phyloP scores from a whole-genome alignment of 345 rosid species.

The Camelina sativa region DNA sequence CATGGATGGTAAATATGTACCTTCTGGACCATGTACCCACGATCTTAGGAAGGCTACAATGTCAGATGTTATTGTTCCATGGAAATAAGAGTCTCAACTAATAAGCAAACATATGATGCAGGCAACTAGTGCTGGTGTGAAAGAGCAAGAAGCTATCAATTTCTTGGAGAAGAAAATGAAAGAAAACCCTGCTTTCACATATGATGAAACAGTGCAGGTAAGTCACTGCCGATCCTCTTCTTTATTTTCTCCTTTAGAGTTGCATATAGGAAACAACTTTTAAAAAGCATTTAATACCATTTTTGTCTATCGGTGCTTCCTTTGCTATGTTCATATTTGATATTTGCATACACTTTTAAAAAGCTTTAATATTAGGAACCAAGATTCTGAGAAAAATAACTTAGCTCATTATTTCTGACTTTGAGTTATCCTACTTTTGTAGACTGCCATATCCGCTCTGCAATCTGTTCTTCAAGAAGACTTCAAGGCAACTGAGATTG shows the following conservation, averaged over 20 bases:
- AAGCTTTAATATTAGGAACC: neutral
- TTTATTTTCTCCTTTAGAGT: neutral
- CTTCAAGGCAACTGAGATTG: slow-evolving; percentile 93
- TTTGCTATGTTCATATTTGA: neutral
- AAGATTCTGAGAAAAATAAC: neutral
- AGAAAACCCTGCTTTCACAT: slow-evolving; percentile 83
- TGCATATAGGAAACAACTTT: neutral
- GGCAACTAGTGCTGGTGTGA: slow-evolving; percentile 99
- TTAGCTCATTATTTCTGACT: neutral
- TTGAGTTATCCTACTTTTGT: slow-evolving; percentile 10
- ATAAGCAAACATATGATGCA: slow-evolving; percentile 42
- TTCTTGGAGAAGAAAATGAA: slow-evolving; percentile 99
- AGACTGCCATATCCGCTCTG: slow-evolving; percentile 84
- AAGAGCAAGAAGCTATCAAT: slow-evolving; percentile 98
- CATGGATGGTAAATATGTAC: neutral
- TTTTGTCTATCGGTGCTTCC: neutral
- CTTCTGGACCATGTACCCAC: neutral
- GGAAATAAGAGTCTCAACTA: slow-evolving; percentile 12
- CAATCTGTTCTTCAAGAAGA: slow-evolving; percentile 93
- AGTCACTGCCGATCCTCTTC: neutral
- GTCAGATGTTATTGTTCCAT: neutral
- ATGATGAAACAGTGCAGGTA: slow-evolving; percentile 98
- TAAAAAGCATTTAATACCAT: neutral
- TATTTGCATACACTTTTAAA: neutral
- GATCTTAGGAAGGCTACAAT: slow-evolving; percentile 2